phyloP scores from a whole-genome alignment of 108 stramenopile genomes.

The Schizochytrium sp. region DNA sequence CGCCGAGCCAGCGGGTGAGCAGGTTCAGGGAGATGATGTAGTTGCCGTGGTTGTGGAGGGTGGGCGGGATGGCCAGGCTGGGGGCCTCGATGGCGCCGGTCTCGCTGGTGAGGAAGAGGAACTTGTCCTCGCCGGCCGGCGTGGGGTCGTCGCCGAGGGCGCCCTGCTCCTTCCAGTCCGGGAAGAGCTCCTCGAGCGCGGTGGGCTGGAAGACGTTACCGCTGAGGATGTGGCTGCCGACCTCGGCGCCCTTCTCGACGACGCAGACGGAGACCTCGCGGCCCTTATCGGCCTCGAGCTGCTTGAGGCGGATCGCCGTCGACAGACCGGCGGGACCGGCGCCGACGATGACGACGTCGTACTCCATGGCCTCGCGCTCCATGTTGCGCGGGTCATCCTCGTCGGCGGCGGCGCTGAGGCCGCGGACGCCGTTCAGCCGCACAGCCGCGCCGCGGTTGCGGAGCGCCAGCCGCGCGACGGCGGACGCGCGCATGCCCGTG shows the following conservation, averaged over 20 bases:
- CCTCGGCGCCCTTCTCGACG: slow-evolving; percentile 90
- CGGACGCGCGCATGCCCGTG: too few species aligned
- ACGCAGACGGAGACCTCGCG: slow-evolving; percentile 88
- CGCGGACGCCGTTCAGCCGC: neutral
- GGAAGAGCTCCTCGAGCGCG: slow-evolving; percentile 86
- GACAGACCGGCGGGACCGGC: slow-evolving; percentile 77
- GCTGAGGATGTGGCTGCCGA: slow-evolving; percentile 93
- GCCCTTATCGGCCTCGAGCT: slow-evolving; percentile 68
- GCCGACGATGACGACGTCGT: slow-evolving; percentile 58
- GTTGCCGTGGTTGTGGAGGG: slow-evolving; percentile 94
- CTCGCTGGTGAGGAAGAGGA: slow-evolving; percentile 65
- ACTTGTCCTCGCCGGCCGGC: slow-evolving; percentile 72
- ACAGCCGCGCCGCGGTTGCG: too few species aligned
- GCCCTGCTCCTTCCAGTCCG: slow-evolving; percentile 56
- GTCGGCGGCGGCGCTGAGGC: neutral
- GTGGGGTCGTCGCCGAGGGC: slow-evolving; percentile 48
- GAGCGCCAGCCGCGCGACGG: too few species aligned
- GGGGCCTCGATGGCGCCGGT: slow-evolving; percentile 33
- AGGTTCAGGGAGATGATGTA: slow-evolving; percentile 82
- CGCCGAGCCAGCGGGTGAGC: slow-evolving; percentile 82
- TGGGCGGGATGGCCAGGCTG: slow-evolving; percentile 58
- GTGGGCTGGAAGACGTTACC: slow-evolving; percentile 97
- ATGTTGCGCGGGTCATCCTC: neutral
- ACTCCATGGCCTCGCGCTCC: slow-evolving; percentile 52
- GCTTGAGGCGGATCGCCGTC: slow-evolving; percentile 86